phyloP scores from a whole-genome alignment of 495 filamentous ascomycete genomes.

The Cenococcum geophilum region DNA sequence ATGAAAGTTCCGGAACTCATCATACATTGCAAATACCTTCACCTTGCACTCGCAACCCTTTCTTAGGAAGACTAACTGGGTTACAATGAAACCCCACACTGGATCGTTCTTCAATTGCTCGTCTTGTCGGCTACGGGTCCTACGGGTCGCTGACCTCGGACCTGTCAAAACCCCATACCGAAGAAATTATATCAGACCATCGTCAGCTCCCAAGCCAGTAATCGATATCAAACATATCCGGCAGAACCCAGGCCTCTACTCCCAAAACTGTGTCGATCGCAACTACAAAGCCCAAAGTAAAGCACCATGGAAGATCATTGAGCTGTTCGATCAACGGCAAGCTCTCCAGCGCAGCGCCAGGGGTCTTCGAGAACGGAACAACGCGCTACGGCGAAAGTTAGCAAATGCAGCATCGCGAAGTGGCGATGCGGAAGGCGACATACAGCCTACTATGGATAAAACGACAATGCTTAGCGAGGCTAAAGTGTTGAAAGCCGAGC shows the following conservation, averaged over 20 bases:
- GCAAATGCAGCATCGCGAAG: conserved; percentile 26
- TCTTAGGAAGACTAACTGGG: not conserved
- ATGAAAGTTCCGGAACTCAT: not conserved
- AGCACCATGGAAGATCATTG: conserved; percentile 62
- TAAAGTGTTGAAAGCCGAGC: conserved; percentile 58
- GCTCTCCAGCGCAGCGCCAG: conserved; percentile 49
- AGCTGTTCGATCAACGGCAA: conserved; percentile 62
- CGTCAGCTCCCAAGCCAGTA: conserved; percentile 71
- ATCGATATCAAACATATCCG: conserved; percentile 87
- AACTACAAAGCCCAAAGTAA: conserved; percentile 67
- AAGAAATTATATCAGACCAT: conserved; percentile 45
- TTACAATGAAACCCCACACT: not conserved
- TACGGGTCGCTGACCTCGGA: not conserved
- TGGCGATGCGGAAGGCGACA: conserved; percentile 28
- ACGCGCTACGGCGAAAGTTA: conserved; percentile 40
- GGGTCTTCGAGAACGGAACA: conserved; percentile 52
- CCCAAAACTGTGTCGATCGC: conserved; percentile 72
- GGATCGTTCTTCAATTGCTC: not conserved
- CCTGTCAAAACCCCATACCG: not conserved
- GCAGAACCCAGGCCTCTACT: conserved; percentile 67
- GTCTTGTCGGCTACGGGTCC: not conserved
- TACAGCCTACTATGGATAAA: conserved; percentile 23
- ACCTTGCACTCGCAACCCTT: no score
- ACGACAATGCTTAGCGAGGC: conserved; percentile 59
- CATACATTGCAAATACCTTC: not conserved